A percentile compares a stretch with the other conserved stretches of the same genome.
Conservation (phyloP, 345 rosid genomes). For the Eucalyptus pauciflora region DNA sequence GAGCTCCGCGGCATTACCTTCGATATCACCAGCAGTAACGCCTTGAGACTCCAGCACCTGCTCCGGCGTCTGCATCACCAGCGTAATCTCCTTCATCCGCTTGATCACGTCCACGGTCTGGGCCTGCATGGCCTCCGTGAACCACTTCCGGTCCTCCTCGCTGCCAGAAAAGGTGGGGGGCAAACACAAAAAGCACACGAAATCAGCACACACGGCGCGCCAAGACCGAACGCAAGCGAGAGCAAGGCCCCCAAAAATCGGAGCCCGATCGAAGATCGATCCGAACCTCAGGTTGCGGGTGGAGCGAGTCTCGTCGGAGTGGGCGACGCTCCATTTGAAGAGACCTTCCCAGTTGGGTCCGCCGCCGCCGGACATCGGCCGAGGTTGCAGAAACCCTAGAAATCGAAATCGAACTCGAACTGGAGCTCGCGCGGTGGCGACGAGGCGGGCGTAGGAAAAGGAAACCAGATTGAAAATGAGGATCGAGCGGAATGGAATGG, state of each 20-base stretch:
- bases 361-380: background rate
- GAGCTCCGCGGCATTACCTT: slow-evolving; percentile 24
- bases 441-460: background rate
- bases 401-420: background rate
- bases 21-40: slow-evolving; percentile 55
- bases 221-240: no score
- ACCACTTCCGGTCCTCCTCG: slow-evolving; percentile 89
- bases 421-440: background rate
- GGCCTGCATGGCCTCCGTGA: slow-evolving; percentile 92
- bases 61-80: slow-evolving; percentile 69
- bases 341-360: slow-evolving; percentile 93
- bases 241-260: no score
- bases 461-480: background rate
- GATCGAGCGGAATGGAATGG: background rate
- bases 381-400: background rate
- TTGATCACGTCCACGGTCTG: slow-evolving; percentile 57
- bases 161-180: slow-evolving; percentile 1
- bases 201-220: background rate
- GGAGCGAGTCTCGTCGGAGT: slow-evolving; percentile 62
- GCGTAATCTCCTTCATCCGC: slow-evolving; percentile 82
- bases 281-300: slow-evolving; percentile 48
- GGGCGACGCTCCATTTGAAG: slow-evolving; percentile 91
- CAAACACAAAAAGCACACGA: background rate
- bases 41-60: slow-evolving; percentile 69
- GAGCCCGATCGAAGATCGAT: background rate